Base-by-base conservation (phyloP, 1,139 yeast species). In the Pneumocystis sp. region DNA sequence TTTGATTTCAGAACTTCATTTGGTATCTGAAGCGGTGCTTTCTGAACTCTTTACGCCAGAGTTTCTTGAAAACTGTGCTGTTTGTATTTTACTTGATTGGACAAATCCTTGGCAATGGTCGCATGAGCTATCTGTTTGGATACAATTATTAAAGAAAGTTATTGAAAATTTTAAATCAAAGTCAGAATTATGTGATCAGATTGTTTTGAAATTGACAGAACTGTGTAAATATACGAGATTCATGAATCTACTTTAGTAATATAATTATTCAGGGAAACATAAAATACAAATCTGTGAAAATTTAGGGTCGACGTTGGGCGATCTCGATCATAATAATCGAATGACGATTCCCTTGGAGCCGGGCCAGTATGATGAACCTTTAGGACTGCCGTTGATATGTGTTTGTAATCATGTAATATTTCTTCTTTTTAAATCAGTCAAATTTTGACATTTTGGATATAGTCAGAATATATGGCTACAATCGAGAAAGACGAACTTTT, bases 281-380 rank as follows among this genome's bases (percentile, higher is more conserved):
- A 37, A 42, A 21, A 61, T 64, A 12, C 44, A 65, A 25, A 62
- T 42, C 19, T 65, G 50, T 8, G 66, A 66, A 19, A 44, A 21
- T 15, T 35, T 17, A 1, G 7, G 63, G 8, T 56, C 35, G 56
- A n/a, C 17, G 34, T 15, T 17, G n/a, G 17, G 39, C 4, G 31
- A 50, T 34, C 44, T 40, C 25, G 50, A 56, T 34, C 29, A 21
- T 25, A 40, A 64, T 21, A n/a, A 35, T 7, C 61, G 67, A 63
- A 63, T 65, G 7, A 50, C 34, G 25, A 65, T 74, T 45, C 76
- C 76, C 7, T 69, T 75, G 19, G 77, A 72, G 56, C 68, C 69
- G 6, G 76, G 76, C 6, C 75, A 73, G 65, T 73, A 70, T 62
- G 77, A 74, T 25, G 37, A 64, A 6, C 77, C 77, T 6, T 64